Evolutionary conservation across 805 yeast species (phyloP).

Genomic region (Limtongia smithiae): DNA sequence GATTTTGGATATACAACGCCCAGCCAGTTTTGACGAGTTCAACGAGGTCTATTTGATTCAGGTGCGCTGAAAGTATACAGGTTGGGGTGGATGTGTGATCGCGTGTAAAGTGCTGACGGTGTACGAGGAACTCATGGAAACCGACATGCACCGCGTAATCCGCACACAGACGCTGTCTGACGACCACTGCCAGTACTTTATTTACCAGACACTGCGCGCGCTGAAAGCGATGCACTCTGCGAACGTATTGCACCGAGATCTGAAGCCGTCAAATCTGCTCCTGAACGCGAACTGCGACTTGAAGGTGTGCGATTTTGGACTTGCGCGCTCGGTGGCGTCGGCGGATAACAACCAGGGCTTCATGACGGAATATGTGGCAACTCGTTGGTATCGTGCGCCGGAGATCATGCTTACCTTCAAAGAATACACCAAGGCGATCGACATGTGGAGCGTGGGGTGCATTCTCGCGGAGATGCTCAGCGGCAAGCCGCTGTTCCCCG

Average conservation of each 20-base stretch:
- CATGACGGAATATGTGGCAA: conserved; percentile 97
- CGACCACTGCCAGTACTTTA: conserved; percentile 90
- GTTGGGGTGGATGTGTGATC: background rate
- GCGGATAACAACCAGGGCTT: conserved; percentile 66
- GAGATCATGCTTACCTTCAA: conserved; percentile 95
- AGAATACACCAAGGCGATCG: conserved; percentile 90
- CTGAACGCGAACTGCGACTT: conserved; percentile 90
- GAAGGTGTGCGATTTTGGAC: conserved; percentile 90
- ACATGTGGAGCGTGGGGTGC: conserved; percentile 96
- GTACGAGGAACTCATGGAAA: conserved; percentile 74
- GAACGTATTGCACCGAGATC: conserved; percentile 89
- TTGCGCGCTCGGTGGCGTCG: conserved; percentile 63
- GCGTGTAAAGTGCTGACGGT: background rate
- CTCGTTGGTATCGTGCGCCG: conserved; percentile 97
- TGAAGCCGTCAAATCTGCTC: conserved; percentile 83
- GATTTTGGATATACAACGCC: conserved; percentile 84
- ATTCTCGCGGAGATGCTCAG: conserved; percentile 85
- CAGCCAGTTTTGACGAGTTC: conserved; percentile 68
- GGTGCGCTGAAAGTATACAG: background rate
- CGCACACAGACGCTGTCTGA: conserved; percentile 79
- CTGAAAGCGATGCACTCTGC: conserved; percentile 88
- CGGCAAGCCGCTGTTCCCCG: conserved; percentile 88
- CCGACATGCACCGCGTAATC: conserved; percentile 78
- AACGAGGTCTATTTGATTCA: conserved; percentile 74
- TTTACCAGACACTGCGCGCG: conserved; percentile 87